A percentile compares a stretch with the other conserved stretches of the same genome.
phyloP scores from a whole-genome alignment of 371 early-diverging fungal species.

The Syncephalastrum racemosum region DNA sequence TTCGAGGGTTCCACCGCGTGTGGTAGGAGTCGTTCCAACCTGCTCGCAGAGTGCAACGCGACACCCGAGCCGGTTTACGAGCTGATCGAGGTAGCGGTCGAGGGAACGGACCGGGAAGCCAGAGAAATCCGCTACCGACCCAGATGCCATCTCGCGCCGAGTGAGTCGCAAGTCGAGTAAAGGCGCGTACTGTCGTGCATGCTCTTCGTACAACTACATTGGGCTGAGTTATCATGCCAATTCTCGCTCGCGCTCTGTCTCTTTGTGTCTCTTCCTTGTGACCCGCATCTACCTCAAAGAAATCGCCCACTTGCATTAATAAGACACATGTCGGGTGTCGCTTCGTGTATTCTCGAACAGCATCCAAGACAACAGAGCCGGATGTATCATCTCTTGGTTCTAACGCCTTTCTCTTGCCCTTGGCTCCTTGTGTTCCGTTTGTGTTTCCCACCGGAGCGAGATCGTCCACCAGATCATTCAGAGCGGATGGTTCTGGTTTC shows the following conservation, averaged over 20 bases:
- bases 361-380: conserved; percentile 48
- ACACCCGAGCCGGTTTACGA: conserved; percentile 67
- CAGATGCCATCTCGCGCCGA: conserved; percentile 45
- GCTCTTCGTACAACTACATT: conserved; percentile 70
- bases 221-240: neutral
- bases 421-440: too few relatives aligned
- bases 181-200: conserved; percentile 69
- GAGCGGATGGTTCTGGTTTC: too few relatives aligned
- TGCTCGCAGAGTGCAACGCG: conserved; percentile 91
- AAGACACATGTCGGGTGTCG: conserved; percentile 77
- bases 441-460: too few relatives aligned
- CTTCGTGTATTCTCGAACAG: conserved; percentile 65
- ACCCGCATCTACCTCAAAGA: conserved; percentile 74
- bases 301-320: conserved; percentile 90
- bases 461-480: too few relatives aligned
- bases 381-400: conserved; percentile 20
- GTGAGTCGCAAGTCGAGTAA: conserved; percentile 71
- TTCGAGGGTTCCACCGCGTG: conserved; percentile 45
- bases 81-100: conserved; percentile 74
- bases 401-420: conserved; percentile 1
- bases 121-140: conserved; percentile 60
- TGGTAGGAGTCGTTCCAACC: conserved; percentile 37
- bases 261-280: neutral
- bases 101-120: conserved; percentile 76
- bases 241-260: neutral